Evolutionary conservation across 192 early-diverging fungal species (phyloP), one percentile per base, ranked within the genome.

Genomic region (Ramicandelaber brevisporus): DNA sequence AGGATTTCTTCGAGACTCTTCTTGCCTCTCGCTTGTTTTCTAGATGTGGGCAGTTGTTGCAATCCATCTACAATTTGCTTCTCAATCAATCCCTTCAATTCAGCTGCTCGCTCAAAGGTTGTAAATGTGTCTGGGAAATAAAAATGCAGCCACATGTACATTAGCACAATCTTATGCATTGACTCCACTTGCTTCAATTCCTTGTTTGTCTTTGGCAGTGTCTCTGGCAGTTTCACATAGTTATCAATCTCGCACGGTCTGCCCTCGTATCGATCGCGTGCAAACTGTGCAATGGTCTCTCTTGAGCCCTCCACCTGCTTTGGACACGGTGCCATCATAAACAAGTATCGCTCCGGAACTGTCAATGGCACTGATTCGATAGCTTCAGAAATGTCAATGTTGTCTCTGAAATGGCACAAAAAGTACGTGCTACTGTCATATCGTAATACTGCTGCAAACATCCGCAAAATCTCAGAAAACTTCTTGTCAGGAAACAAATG

Each of bases 61-160:
- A 68, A 41, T 3, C 55, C 54, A 5, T 34, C 8, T 26, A 52
- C 43, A 36, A 72, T 68, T 12, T 50, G 21, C 17, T 24, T 27
- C 30, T 68, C 63, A 35, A 50, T 55, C 25, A 32, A 22, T 4
- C 20, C 27, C 46, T 79, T 82, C 21, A 63, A 21, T 17, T 44
- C 27, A 6, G 30, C 12, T 3, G 69, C 55, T 14, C 41, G 37
- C 0, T 65, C 60, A n/a, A 27, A 17, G n/a, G 57, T 43, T 4
- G 46, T 43, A 30, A 75, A 79, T 1, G 39, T 40, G 11, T 63
- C 51, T 3, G 71, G 48, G 38, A 68, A 81, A 34, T 46, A 36
- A 34, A 21, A 70, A 54, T 59, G 48, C 36, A 96, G 50, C 90
- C 90, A 96, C 33, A 86, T 55, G 36, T 89, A 96, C 13, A 83